Evolutionary conservation across 1,284 basidiomycete species (phyloP).

Genomic region (Moesziomyces sp.): DNA sequence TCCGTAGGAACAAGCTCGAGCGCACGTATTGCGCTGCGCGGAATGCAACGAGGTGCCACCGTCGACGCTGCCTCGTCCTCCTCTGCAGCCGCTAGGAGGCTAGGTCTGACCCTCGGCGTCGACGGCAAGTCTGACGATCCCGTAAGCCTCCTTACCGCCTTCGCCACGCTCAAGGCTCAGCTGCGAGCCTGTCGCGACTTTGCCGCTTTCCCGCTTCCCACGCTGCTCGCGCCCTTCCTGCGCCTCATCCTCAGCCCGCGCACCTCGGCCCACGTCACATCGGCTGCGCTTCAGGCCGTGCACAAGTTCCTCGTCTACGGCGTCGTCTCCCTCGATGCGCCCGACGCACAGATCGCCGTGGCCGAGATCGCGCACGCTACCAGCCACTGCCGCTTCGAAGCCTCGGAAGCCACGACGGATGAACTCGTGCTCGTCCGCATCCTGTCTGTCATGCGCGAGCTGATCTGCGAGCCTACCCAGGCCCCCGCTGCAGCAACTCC

Average conservation of each 20-base stretch:
- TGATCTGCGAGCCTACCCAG: constrained; percentile 73
- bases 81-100: constrained; percentile 20
- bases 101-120: constrained; percentile 25
- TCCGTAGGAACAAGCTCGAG: constrained; percentile 10
- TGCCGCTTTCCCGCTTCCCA: constrained; percentile 50
- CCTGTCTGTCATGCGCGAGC: constrained; percentile 85
- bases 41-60: constrained; percentile 27
- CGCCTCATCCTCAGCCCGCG: constrained; percentile 89
- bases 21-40: constrained; percentile 31
- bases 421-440: constrained; percentile 94
- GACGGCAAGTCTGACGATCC: constrained; percentile 39
- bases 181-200: constrained; percentile 68
- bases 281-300: constrained; percentile 85
- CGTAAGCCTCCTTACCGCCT: constrained; percentile 80
- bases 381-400: constrained; percentile 97
- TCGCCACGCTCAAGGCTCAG: constrained; percentile 83
- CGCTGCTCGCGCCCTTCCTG: constrained; percentile 74
- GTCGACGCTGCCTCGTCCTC: constrained; percentile 21
- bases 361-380: constrained; percentile 87
- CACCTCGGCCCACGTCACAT: constrained; percentile 93
- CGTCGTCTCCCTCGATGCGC: constrained; percentile 73
- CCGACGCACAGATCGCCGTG: constrained; percentile 72
- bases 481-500: neutral
- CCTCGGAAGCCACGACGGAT: constrained; percentile 83
- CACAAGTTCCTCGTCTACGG: constrained; percentile 85